A percentile compares a stretch with the other conserved stretches of the same genome.
Conservation (phyloP, 768 basidiomycete species). For the Filobasidium floriforme region DNA sequence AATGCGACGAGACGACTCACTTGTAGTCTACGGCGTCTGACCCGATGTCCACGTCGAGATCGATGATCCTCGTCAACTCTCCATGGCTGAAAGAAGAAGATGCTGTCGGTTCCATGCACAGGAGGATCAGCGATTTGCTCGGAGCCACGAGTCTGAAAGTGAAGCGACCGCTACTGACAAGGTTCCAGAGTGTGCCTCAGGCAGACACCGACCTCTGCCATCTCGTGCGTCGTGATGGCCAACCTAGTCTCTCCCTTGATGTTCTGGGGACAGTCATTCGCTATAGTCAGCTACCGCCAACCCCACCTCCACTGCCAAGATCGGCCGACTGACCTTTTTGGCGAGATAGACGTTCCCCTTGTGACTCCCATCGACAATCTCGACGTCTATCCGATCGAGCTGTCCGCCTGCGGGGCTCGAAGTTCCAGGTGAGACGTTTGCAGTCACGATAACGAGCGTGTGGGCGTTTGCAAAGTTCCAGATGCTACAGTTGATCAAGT, state of each 20-base stretch:
- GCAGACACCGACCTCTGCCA: slow-evolving; percentile 93
- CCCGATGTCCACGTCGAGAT: slow-evolving; percentile 94
- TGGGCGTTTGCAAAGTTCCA: slow-evolving; percentile 88
- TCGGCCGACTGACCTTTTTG: slow-evolving; percentile 53
- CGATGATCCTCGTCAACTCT: slow-evolving; percentile 55
- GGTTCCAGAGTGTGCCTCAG: slow-evolving; percentile 71
- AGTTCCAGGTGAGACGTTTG: slow-evolving; percentile 63
- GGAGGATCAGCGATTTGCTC: not conserved
- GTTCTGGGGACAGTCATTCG: slow-evolving; percentile 41
- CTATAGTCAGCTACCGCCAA: no score
- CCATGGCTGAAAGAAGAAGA: not conserved
- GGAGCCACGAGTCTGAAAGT: slow-evolving; percentile 8
- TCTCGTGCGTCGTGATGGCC: slow-evolving; percentile 85
- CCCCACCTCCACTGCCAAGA: not conserved
- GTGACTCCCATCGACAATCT: slow-evolving; percentile 81
- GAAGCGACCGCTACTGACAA: slow-evolving; percentile 52
- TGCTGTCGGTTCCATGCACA: not conserved
- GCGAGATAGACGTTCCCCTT: slow-evolving; percentile 81
- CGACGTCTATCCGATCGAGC: slow-evolving; percentile 75
- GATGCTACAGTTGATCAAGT: slow-evolving; percentile 52
- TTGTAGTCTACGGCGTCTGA: slow-evolving; percentile 99
- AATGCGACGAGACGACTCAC: slow-evolving; percentile 52
- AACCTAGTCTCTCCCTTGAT: slow-evolving; percentile 86
- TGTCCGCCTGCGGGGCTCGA: slow-evolving; percentile 44
- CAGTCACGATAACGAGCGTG: slow-evolving; percentile 89